Evolutionary conservation across 192 early-diverging fungal species (phyloP), one percentile per base, ranked within the genome.

Genomic region (Allomyces javanicus): DNA sequence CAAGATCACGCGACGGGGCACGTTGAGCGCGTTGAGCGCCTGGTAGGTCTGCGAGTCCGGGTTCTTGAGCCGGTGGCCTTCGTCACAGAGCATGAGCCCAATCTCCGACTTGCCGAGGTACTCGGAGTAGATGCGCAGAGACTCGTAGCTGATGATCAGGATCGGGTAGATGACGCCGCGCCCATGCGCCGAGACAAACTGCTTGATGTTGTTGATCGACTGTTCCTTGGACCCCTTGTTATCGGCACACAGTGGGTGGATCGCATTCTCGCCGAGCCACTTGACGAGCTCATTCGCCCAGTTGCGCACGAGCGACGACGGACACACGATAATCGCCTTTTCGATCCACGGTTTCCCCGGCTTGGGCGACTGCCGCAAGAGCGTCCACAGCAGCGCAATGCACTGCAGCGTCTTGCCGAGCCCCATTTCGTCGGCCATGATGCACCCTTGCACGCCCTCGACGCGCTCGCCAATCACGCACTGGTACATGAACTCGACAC

Each of bases 201-300:
- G 83, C 24, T 79, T 80, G 69, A 99, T 76, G 23, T 85, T 84
- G 44, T 82, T 79, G 1, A 79, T 81, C 3, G 88, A 84, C 62
- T 93, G 88, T 63, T 95, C 93, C 68, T 92, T 93, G 2, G 86
- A 81, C 0, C 86, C 89, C 67, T 92, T 92, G 68, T 86, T 85
- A 67, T 98, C 94, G 72, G 93, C 92, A 0, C 89, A 87, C 66
- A 91, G 76, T 7, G 93, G 89, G 62, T 83, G 79, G 23, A 99
- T 90, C 50, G 88, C 80, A 62, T 77, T 79, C 2, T 84, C 76
- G 7, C 95, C 94, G 0, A 99, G 80, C 95, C 94, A 97, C 71
- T 97, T 99, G 63, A 85, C 80, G 70, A 97, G 69, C 79, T 99
- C 97, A 71, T 99, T 99, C 19, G 88, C 93, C 97, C 97, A 99